phyloP scores from a whole-genome alignment of 345 rosid species.

The Moringa oleifera region DNA sequence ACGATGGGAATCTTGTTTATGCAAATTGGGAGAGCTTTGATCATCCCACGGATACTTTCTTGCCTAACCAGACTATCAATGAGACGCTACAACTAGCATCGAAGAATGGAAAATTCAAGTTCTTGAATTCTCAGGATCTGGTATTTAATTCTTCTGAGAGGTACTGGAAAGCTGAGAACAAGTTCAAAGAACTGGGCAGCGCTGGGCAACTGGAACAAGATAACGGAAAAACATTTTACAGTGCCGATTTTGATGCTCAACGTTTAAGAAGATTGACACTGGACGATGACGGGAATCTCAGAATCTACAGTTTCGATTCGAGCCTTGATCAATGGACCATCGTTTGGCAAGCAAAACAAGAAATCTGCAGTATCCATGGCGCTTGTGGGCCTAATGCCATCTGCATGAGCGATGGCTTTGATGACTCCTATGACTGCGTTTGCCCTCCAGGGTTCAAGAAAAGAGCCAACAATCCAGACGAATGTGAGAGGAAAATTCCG shows the following conservation, averaged over 20 bases:
- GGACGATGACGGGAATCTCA: slow-evolving; percentile 49
- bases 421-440: slow-evolving; percentile 23
- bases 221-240: slow-evolving; percentile 3
- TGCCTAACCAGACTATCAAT: slow-evolving; percentile 36
- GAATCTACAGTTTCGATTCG: slow-evolving; percentile 30
- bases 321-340: slow-evolving; percentile 14
- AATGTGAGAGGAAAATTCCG: slow-evolving; percentile 33
- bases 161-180: slow-evolving; percentile 23
- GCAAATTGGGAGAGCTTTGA: slow-evolving; percentile 39
- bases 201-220: slow-evolving; percentile 24
- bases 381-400: slow-evolving; percentile 50
- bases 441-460: slow-evolving; percentile 53
- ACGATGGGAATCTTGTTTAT: slow-evolving; percentile 39
- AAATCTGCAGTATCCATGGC: slow-evolving; percentile 42
- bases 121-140: slow-evolving; percentile 18
- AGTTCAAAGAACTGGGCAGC: slow-evolving; percentile 10
- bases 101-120: slow-evolving; percentile 34
- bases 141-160: slow-evolving; percentile 16
- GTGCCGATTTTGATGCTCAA: slow-evolving; percentile 31
- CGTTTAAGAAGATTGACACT: slow-evolving; percentile 34
- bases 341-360: slow-evolving; percentile 52
- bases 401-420: slow-evolving; percentile 35
- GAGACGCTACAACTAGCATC: slow-evolving; percentile 19
- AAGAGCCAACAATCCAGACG: not conserved
- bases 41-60: slow-evolving; percentile 38